A percentile compares a stretch with the other conserved stretches of the same genome.
These are phyloP conservation scores for Dianthus caryophyllus DNA, from an alignment of 148 eudicot species.

Conservation along the genomic window DNA sequence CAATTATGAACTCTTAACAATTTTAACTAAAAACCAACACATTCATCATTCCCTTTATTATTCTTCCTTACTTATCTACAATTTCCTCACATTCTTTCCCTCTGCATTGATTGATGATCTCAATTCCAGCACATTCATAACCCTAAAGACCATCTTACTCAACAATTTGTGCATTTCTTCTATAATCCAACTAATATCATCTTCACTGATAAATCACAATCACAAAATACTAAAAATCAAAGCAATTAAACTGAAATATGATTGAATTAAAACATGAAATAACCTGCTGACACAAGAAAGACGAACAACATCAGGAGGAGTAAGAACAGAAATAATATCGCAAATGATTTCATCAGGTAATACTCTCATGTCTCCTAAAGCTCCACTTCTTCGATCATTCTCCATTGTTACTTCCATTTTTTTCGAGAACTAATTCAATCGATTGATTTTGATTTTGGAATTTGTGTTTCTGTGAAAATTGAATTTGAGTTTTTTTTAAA, in stretches of 20 bases:
- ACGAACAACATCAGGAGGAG: constrained; percentile 76
- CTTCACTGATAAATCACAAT: too few relatives aligned
- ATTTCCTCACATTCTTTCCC: too few relatives aligned
- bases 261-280: too few relatives aligned
- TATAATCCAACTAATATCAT: too few relatives aligned
- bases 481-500: neutral
- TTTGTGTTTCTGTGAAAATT: too few relatives aligned
- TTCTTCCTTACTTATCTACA: neutral
- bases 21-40: too few relatives aligned
- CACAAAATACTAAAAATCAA: neutral
- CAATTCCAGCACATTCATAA: too few relatives aligned
- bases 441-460: too few relatives aligned
- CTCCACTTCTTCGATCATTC: constrained; percentile 64
- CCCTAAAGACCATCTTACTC: too few relatives aligned
- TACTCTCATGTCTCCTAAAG: constrained; percentile 61
- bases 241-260: neutral
- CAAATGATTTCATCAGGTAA: constrained; percentile 74
- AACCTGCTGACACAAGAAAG: constrained; percentile 96
- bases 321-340: constrained; percentile 36
- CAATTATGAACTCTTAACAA: too few relatives aligned
- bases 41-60: neutral
- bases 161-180: too few relatives aligned
- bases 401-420: constrained; percentile 16
- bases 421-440: neutral
- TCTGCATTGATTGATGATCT: too few relatives aligned